Evolutionary conservation across 306 rosid species (phyloP).

Genomic region (Betula pendula): DNA sequence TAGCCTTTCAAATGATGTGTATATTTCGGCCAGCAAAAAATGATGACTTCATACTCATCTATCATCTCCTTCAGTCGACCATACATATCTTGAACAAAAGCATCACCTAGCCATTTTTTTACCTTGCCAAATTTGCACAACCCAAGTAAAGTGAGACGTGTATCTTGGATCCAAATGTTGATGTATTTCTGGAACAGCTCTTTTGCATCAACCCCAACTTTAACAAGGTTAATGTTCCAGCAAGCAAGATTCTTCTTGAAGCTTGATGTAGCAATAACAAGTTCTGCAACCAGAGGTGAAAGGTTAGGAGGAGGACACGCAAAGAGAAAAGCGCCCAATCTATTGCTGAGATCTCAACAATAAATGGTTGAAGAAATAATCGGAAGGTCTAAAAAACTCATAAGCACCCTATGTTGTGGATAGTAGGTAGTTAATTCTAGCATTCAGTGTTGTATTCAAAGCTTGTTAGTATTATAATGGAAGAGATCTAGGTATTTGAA

Average conservation of each 20-base stretch:
- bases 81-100: slow-evolving; percentile 31
- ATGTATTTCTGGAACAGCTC: slow-evolving; percentile 36
- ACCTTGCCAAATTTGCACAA: slow-evolving; percentile 40
- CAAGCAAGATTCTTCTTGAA: slow-evolving; percentile 34
- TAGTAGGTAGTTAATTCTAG: too few species aligned
- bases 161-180: slow-evolving; percentile 33
- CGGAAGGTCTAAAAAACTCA: too few species aligned
- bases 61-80: slow-evolving; percentile 22
- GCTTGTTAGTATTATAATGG: too few species aligned
- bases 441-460: too few species aligned
- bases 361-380: too few species aligned
- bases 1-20: slow-evolving; percentile 25
- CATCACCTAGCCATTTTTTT: slow-evolving; percentile 30
- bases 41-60: slow-evolving; percentile 32
- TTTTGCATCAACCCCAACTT: slow-evolving; percentile 39
- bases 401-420: too few species aligned
- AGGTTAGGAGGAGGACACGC: slow-evolving; percentile 38
- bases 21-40: slow-evolving; percentile 37
- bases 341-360: too few species aligned
- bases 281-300: slow-evolving; percentile 33
- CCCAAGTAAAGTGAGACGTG: slow-evolving; percentile 28
- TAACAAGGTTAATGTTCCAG: slow-evolving; percentile 31
- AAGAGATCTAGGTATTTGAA: too few species aligned
- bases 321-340: slow-evolving; percentile 27
- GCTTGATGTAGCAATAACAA: slow-evolving; percentile 31